phyloP scores from a whole-genome alignment of 1,284 basidiomycete genomes.

The Anthracocystis panici-leucophaei region DNA sequence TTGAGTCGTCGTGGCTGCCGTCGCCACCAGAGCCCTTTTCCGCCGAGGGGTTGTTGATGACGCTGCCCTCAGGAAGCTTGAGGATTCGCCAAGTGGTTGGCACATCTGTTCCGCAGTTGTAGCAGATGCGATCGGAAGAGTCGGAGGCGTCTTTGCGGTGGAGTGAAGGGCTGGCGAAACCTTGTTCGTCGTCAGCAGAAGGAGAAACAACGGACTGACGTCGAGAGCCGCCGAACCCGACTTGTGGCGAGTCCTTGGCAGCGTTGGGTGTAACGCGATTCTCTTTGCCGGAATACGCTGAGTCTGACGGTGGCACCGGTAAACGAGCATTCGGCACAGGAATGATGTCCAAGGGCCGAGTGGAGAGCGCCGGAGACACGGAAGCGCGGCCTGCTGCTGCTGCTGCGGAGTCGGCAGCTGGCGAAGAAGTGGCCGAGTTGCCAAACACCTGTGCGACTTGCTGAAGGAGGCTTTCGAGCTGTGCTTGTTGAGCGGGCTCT shows the following conservation, averaged over 20 bases:
- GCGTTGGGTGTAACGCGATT: slow-evolving; percentile 17
- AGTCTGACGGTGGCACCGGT: slow-evolving; percentile 10
- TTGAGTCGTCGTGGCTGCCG: slow-evolving; percentile 16
- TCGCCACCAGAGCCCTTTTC: slow-evolving; percentile 32
- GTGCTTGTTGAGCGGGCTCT: slow-evolving; percentile 49
- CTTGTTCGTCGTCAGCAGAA: slow-evolving; percentile 26
- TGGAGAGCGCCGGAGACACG: slow-evolving; percentile 21
- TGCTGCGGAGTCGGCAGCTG: slow-evolving; percentile 15
- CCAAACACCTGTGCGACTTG: slow-evolving; percentile 43
- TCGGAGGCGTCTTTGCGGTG: slow-evolving; percentile 33
- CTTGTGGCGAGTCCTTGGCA: slow-evolving; percentile 23
- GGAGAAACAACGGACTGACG: slow-evolving; percentile 26
- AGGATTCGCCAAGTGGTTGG: slow-evolving; percentile 61
- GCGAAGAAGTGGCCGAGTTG: slow-evolving; percentile 19
- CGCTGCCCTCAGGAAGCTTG: slow-evolving; percentile 45
- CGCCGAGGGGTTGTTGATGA: slow-evolving; percentile 49
- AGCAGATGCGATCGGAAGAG: slow-evolving; percentile 47
- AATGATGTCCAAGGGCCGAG: slow-evolving; percentile 31
- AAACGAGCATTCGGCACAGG: slow-evolving; percentile 21
- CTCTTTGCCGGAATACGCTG: slow-evolving; percentile 28
- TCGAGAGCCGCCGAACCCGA: slow-evolving; percentile 12
- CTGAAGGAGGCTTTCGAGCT: slow-evolving; percentile 43
- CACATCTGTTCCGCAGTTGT: slow-evolving; percentile 61
- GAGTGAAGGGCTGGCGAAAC: slow-evolving; percentile 14
- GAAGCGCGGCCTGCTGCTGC: slow-evolving; percentile 12